Evolutionary conservation across 2,329 filamentous ascomycete species (phyloP), one percentile per base, ranked within the genome.

Genomic region (Verticillium longisporum): DNA sequence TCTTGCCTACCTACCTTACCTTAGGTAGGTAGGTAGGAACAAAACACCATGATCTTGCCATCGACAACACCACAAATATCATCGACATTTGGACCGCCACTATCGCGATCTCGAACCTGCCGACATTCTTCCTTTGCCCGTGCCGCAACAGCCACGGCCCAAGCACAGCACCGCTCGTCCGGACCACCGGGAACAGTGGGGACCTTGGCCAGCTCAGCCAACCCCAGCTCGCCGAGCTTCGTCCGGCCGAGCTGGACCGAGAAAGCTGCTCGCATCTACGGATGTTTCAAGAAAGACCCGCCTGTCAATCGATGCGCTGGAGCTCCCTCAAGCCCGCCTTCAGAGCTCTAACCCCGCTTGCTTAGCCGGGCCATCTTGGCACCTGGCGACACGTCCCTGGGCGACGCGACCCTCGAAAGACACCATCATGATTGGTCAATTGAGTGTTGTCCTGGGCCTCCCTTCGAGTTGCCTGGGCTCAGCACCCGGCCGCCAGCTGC

Each of bases 241-340:
- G 37, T 59, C 45, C 45, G 45, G 57, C 57, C 57, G 57, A 59
- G 33, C 57, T 59, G 38, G 32, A 36, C 57, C 57, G 57, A 59
- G 45, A 54, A 11, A 36, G 15, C 32, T 32, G 45, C 45, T 59
- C 57, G 57, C 57, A 59, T 55, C 57, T 59, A 59, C 57, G 57
- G 57, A 59, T 54, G 57, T 59, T 54, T 59, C 57, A 54, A 45
- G 36, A 18, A 26, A 15, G n/a, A 31, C 41, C 41, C 41, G 41
- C 41, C 41, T n/a, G 41, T 21, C 41, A n/a, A 18, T 21, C 41
- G 5, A 50, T 21, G 18, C n/a, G 9, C n/a, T 50, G 41, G 18
- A 50, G 41, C 41, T 50, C 41, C 41, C 41, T 50, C 21, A 18
- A 50, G 41, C n/a, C 41, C n/a, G 41, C 41, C 10, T 21, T 9